Evolutionary conservation across 805 yeast genomes (phyloP), one percentile per base, ranked within the genome.

Genomic region (Nakazawaea ishiwadae): DNA sequence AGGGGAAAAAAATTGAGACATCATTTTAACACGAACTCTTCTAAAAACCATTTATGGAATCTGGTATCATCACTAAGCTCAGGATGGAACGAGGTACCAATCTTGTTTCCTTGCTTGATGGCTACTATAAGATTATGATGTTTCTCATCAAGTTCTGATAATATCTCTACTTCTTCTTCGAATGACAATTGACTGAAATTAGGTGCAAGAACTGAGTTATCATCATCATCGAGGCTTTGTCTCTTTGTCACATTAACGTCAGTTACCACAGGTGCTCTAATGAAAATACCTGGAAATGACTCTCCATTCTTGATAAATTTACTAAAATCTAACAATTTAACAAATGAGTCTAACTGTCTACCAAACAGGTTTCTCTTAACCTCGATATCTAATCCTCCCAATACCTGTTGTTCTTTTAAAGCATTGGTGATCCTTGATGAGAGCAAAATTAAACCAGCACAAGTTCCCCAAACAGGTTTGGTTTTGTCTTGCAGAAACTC

Each of bases 21-120:
- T 14, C 29, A 5, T 5, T 39, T 17, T 15, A 67, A 41, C 4
- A 81, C 81, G 59, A 78, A 80, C 50, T 75, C 77, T 45, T 67
- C 68, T 27, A 84, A 49, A 56, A 81, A 85, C 84, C 87, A 84
- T 51, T 73, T 69, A 56, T 85, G 95, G 53, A 85, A 75, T 24
- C 83, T 60, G 32, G 55, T 51, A 48, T 81, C 87, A 11, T 56
- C 60, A 1, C 81, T 61, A 28, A 85, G 66, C 58, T 85, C 95
- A 0, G 95, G 95, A 56, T 85, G 95, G 58, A 85, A 85, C 2
- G 88, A 79, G 1, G 90, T 84, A 2, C 88, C 91, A 37, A 84
- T 57, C 26, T 76, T 64, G 29, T 69, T 69, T 0, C 82, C 85
- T 55, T 84, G 89, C 51, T 76, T 67, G 5, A 84, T 88, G 0